Conservation (phyloP, 208 protist genomes). For the Baffinella frigidus region DNA sequence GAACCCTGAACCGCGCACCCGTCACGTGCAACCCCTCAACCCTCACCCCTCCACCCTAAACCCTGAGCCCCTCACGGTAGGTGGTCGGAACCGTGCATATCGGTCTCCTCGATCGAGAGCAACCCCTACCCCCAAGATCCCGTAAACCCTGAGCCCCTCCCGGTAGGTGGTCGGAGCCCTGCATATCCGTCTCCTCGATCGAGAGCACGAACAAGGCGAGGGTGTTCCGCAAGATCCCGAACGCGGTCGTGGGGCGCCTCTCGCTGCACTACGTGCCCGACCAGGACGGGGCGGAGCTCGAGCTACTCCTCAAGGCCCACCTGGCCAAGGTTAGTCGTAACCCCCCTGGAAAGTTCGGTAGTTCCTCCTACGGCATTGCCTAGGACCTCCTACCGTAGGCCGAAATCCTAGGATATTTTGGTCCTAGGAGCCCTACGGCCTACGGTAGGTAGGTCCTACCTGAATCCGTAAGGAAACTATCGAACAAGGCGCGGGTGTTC, state of each 20-base stretch:
- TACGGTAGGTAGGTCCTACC: too few relatives aligned
- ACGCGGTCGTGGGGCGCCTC: background rate
- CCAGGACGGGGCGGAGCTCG: background rate
- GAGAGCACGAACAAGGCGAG: background rate
- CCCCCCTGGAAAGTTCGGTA: too few relatives aligned
- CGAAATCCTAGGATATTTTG: too few relatives aligned
- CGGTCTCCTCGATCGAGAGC: background rate
- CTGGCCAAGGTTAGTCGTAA: too few relatives aligned
- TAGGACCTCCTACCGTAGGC: too few relatives aligned
- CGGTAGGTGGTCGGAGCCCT: background rate
- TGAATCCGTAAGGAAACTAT: too few relatives aligned
- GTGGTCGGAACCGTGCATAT: background rate
- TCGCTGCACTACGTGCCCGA: slow-evolving; percentile 1
- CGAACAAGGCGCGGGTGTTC: background rate
- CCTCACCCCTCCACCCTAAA: too few relatives aligned
- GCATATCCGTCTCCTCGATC: background rate
- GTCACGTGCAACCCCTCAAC: too few relatives aligned
- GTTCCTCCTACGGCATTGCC: too few relatives aligned
- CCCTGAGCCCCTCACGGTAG: background rate
- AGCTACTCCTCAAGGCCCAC: too few relatives aligned
- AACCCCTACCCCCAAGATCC: background rate
- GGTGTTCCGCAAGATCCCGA: slow-evolving; percentile 7
- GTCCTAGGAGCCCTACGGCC: too few relatives aligned
- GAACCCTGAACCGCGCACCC: background rate
- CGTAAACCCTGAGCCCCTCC: background rate